Evolutionary conservation across 768 basidiomycete genomes (phyloP).

Genomic region (Holtermannia corniformis): DNA sequence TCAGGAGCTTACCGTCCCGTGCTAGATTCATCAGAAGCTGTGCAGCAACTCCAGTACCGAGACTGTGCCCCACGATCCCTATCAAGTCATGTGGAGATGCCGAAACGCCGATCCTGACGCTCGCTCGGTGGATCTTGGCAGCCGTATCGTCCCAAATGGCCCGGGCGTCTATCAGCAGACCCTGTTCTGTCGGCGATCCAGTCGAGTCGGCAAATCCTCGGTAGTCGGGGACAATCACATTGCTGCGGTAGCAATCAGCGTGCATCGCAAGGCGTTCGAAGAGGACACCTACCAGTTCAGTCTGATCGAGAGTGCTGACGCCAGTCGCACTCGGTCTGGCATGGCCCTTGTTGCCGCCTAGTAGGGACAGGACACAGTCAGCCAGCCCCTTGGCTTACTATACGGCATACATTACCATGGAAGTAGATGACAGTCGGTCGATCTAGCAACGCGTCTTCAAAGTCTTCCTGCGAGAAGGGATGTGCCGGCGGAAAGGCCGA

Average conservation of each 20-base stretch:
- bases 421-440: slow-evolving; percentile 79
- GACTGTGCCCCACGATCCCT: slow-evolving; percentile 71
- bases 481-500: slow-evolving; percentile 43
- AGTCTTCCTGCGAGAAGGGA: slow-evolving; percentile 42
- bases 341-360: slow-evolving; percentile 64
- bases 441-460: slow-evolving; percentile 50
- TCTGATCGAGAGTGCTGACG: slow-evolving; percentile 51
- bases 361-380: too few species aligned
- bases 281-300: slow-evolving; percentile 24
- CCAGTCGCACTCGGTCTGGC: slow-evolving; percentile 57
- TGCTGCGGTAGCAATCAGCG: slow-evolving; percentile 47
- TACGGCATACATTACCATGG: slow-evolving; percentile 59
- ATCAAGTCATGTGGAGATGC: slow-evolving; percentile 45
- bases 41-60: slow-evolving; percentile 70
- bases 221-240: slow-evolving; percentile 82
- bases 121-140: slow-evolving; percentile 43
- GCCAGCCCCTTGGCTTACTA: background rate
- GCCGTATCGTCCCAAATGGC: slow-evolving; percentile 73
- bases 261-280: background rate
- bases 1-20: too few species aligned
- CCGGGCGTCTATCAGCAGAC: slow-evolving; percentile 59
- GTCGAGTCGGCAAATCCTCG: slow-evolving; percentile 83
- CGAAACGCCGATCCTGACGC: background rate
- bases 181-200: slow-evolving; percentile 64
- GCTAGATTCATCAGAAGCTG: slow-evolving; percentile 27